These are phyloP conservation scores for Exophiala sideris DNA, from an alignment of 2,329 filamentous ascomycete genomes.

Conservation along the genomic window DNA sequence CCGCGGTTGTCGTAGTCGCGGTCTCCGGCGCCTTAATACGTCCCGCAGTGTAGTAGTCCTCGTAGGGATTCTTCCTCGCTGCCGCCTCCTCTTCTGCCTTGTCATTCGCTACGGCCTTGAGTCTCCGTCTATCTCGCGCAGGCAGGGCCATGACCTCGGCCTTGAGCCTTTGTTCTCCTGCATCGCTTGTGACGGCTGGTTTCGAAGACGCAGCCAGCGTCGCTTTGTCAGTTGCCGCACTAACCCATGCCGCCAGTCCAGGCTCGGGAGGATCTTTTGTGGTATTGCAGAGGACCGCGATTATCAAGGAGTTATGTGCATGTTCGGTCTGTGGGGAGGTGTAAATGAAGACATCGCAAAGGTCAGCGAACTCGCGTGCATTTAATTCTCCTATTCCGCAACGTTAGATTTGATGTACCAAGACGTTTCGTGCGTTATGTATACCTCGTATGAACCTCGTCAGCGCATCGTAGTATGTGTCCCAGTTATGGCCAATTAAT, in stretches of 20 bases:
- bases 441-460: constrained; percentile 57
- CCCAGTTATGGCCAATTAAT: constrained; percentile 58
- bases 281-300: constrained; percentile 58
- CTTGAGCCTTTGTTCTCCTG: constrained; percentile 61
- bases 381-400: constrained; percentile 53
- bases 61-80: constrained; percentile 32
- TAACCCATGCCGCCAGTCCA: constrained; percentile 61
- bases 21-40: constrained; percentile 57
- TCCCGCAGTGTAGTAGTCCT: constrained; percentile 45
- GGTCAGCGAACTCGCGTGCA: constrained; percentile 58
- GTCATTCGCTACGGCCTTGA: constrained; percentile 43
- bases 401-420: not conserved
- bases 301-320: constrained; percentile 61
- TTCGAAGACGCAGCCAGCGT: constrained; percentile 42
- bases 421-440: constrained; percentile 10
- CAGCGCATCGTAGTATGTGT: constrained; percentile 57
- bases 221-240: constrained; percentile 55
- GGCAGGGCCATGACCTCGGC: constrained; percentile 62
- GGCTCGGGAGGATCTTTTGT: constrained; percentile 59
- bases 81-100: constrained; percentile 25
- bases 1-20: constrained; percentile 47
- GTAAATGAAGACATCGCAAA: constrained; percentile 55
- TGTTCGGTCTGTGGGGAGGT: constrained; percentile 52
- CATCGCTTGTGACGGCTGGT: constrained; percentile 53
- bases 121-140: constrained; percentile 56